A percentile compares a stretch with the other conserved stretches of the same genome.
phyloP scores from a whole-genome alignment of 768 basidiomycete species.

The Ramaria sp. region DNA sequence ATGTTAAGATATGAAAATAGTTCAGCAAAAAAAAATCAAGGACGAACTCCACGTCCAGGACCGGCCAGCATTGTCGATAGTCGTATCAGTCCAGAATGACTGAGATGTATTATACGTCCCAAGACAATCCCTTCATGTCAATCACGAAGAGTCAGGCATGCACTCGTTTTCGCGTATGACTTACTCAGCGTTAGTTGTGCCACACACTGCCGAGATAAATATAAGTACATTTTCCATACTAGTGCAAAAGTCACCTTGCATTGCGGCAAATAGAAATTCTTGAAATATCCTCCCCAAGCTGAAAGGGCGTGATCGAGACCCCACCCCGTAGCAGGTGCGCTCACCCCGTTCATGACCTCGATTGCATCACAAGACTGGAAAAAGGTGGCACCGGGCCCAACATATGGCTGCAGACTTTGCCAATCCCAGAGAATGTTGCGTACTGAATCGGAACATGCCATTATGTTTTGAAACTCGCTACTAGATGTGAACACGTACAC shows the following conservation, averaged over 20 bases:
- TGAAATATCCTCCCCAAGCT: slow-evolving; percentile 14
- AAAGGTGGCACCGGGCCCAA: slow-evolving; percentile 36
- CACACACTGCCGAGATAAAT: slow-evolving; percentile 37
- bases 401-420: slow-evolving; percentile 47
- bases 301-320: slow-evolving; percentile 12
- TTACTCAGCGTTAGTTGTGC: slow-evolving; percentile 33
- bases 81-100: slow-evolving; percentile 40
- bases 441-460: slow-evolving; percentile 14
- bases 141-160: background rate
- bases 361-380: slow-evolving; percentile 57
- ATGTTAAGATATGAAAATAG: background rate
- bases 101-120: slow-evolving; percentile 29
- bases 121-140: slow-evolving; percentile 24
- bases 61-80: slow-evolving; percentile 41
- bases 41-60: slow-evolving; percentile 69
- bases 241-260: background rate
- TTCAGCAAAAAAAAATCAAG: slow-evolving; percentile 7
- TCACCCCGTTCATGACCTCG: slow-evolving; percentile 47
- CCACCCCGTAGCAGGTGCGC: slow-evolving; percentile 22
- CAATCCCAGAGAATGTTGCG: slow-evolving; percentile 52
- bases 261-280: slow-evolving; percentile 2
- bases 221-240: background rate
- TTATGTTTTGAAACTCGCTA: background rate
- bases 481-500: slow-evolving; percentile 22
- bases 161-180: slow-evolving; percentile 14